phyloP scores from a whole-genome alignment of 2,329 filamentous ascomycete species.

The Ophiostoma pallidulum region DNA sequence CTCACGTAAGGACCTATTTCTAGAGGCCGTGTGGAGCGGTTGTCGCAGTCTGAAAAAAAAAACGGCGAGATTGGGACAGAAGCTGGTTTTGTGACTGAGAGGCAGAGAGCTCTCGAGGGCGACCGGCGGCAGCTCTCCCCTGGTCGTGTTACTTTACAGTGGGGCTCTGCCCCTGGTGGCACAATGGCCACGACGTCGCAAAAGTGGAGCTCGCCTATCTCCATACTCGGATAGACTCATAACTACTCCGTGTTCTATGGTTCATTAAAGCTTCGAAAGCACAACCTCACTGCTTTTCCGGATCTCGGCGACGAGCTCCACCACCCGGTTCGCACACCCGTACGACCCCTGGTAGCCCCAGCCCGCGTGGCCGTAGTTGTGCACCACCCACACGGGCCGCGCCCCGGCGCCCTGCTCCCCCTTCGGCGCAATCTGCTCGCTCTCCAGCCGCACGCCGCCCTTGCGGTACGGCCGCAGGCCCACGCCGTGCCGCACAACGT shows the following conservation, averaged over 20 bases:
- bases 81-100: not conserved
- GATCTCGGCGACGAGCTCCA: conserved; percentile 60
- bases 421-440: conserved; percentile 43
- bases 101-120: not conserved
- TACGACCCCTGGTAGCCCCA: conserved; percentile 67
- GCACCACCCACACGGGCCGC: conserved; percentile 53
- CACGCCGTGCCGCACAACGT: conserved; percentile 71
- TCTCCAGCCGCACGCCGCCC: conserved; percentile 67
- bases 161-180: not conserved
- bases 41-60: too few relatives aligned
- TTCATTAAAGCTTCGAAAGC: too few relatives aligned
- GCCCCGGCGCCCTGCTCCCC: conserved; percentile 24
- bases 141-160: not conserved
- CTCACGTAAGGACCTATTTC: too few relatives aligned
- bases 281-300: too few relatives aligned
- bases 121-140: not conserved
- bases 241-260: too few relatives aligned
- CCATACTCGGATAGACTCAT: too few relatives aligned
- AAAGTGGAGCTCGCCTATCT: too few relatives aligned
- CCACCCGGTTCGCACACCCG: conserved; percentile 58
- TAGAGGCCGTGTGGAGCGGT: too few relatives aligned
- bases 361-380: conserved; percentile 72
- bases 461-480: conserved; percentile 68
- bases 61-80: too few relatives aligned
- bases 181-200: not conserved